A percentile compares a stretch with the other conserved stretches of the same genome.
phyloP scores from a whole-genome alignment of 2,329 filamentous ascomycete genomes.

The Ophidiomyces ophidiicola region DNA sequence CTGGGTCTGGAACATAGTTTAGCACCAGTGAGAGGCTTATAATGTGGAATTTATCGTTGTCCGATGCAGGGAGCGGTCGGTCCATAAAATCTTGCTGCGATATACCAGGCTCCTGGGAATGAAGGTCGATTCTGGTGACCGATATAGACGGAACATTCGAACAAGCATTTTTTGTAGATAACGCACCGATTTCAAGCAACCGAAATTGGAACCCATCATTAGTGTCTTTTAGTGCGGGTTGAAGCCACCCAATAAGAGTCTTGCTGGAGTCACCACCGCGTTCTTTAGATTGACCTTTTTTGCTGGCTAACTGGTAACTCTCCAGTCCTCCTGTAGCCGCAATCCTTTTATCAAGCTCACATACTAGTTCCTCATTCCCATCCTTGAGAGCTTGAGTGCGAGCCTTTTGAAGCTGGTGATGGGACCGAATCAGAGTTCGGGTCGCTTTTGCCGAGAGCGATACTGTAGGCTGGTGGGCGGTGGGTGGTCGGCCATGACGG shows the following conservation, averaged over 20 bases:
- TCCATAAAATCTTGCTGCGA: slow-evolving; percentile 89
- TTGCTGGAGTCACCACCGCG: slow-evolving; percentile 54
- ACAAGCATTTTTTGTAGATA: slow-evolving; percentile 76
- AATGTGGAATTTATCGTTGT: slow-evolving; percentile 64
- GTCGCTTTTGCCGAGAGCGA: slow-evolving; percentile 46
- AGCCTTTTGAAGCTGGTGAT: slow-evolving; percentile 49
- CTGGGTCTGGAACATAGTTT: slow-evolving; percentile 78
- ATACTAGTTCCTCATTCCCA: slow-evolving; percentile 31
- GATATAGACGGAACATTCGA: slow-evolving; percentile 59
- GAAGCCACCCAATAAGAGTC: slow-evolving; percentile 48
- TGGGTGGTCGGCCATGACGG: slow-evolving; percentile 37
- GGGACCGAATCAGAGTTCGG: slow-evolving; percentile 45
- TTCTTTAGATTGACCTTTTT: slow-evolving; percentile 47
- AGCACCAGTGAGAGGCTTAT: slow-evolving; percentile 85
- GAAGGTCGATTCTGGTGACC: slow-evolving; percentile 75
- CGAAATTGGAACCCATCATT: slow-evolving; percentile 32
- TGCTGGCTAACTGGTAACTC: slow-evolving; percentile 51
- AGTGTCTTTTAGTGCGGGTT: slow-evolving; percentile 20
- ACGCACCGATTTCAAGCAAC: slow-evolving; percentile 78
- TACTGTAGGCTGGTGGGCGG: slow-evolving; percentile 24
- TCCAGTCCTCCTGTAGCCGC: slow-evolving; percentile 46
- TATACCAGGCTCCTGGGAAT: slow-evolving; percentile 69
- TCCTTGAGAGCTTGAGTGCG: slow-evolving; percentile 41
- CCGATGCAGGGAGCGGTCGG: slow-evolving; percentile 53
- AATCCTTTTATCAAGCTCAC: slow-evolving; percentile 39